Base-by-base conservation (phyloP, 2,329 filamentous ascomycete genomes). In the Fusarium agapanthi region DNA sequence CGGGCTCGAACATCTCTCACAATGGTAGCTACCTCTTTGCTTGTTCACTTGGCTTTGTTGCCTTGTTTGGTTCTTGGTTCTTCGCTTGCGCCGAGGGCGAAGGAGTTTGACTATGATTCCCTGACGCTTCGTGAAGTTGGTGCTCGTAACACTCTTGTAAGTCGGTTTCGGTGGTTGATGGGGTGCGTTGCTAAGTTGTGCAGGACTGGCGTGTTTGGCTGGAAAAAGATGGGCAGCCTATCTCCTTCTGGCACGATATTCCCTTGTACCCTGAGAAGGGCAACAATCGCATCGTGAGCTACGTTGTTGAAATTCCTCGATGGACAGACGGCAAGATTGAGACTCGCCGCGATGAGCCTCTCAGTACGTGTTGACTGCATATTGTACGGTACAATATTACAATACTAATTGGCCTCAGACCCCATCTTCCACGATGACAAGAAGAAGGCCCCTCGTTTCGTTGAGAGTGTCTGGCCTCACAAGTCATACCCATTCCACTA, bases 401-500 rank as follows among this genome's bases (percentile, higher is more conserved):
- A n/a, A 22, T 11, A 10, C 65, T 75, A 26, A 73, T 16, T 9
- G 28, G 4, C 6, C 7, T 0, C 6, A 82, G 81, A 84, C 61
- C 83, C 83, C 43, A 82, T 84, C 60, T 81, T 81, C 37, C 83
- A 84, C 35, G 83, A 84, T n/a, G 77, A 80, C n/a, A 79, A 80
- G 53, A 79, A 82, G 20, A 73, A 78, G 4, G 69, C 75, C 37
- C 80, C 80, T 20, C 78, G 83, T 30, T 85, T 82, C 28, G 82
- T 85, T 18, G 80, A 82, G 56, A 83, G 78, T 32, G 79, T 84
- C 15, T 85, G 82, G 82, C 83, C 83, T 41, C 83, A 84, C 74
- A 84, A 82, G 74, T 78, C 81, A 0, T 85, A 85, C 41, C 83
- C 83, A 0, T 84, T 84, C 68, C 77, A 82, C 32, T 85, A 85